Evolutionary conservation across 768 basidiomycete species (phyloP).

Genomic region (Favolaschia claudopus): DNA sequence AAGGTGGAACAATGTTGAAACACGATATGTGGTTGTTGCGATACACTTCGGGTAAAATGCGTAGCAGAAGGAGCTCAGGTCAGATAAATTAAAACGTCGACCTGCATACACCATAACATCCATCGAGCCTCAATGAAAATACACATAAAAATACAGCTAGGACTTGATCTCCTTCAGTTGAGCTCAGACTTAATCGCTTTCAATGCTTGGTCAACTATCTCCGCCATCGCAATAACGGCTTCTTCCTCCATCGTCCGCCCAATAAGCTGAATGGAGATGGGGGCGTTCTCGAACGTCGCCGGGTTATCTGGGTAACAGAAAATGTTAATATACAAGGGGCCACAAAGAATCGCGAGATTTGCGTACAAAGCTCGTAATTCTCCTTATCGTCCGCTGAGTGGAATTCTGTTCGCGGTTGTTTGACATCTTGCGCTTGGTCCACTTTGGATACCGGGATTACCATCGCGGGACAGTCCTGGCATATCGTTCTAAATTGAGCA

Average conservation of each 20-base stretch:
- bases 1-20: too few relatives aligned
- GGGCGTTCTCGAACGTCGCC: background rate
- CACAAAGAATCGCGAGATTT: background rate
- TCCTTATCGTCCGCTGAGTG: constrained; percentile 54
- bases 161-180: too few relatives aligned
- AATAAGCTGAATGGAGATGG: constrained; percentile 3
- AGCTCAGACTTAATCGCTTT: too few relatives aligned
- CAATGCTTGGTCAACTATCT: constrained; percentile 3
- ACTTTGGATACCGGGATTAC: constrained; percentile 71
- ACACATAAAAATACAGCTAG: too few relatives aligned
- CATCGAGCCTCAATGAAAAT: too few relatives aligned
- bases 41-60: too few relatives aligned
- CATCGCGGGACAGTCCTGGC: constrained; percentile 70
- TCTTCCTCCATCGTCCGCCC: constrained; percentile 10
- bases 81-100: too few relatives aligned
- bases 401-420: constrained; percentile 53
- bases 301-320: constrained; percentile 14
- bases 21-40: too few relatives aligned
- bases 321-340: background rate
- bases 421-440: constrained; percentile 58
- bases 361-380: constrained; percentile 34
- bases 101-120: too few relatives aligned
- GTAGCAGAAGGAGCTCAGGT: too few relatives aligned
- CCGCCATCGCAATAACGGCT: constrained; percentile 13
- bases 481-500: constrained; percentile 55